Conservation (phyloP, 2,329 filamentous ascomycete species). For the Fusarium penzigii region DNA sequence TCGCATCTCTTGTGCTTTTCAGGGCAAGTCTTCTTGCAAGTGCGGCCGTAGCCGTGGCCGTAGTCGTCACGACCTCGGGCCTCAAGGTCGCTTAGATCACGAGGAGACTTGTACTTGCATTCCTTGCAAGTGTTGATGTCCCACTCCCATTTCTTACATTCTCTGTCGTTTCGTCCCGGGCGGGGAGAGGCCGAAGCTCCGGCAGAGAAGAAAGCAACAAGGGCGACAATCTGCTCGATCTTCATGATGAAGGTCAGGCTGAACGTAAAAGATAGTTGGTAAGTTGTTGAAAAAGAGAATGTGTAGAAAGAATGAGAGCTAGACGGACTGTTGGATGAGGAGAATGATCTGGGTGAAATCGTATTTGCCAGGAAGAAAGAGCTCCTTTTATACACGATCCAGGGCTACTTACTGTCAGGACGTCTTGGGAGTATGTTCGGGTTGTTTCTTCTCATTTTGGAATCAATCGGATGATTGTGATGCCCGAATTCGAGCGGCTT, state of each 20-base stretch:
- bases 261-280: conserved; percentile 1
- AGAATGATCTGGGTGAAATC: neutral
- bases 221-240: conserved; percentile 13
- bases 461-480: no score
- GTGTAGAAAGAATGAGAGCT: conserved; percentile 4
- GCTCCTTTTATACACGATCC: conserved; percentile 11
- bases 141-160: conserved; percentile 17
- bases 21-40: conserved; percentile 21
- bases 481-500: neutral
- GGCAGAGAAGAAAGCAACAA: conserved; percentile 18
- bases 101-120: conserved; percentile 11
- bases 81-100: conserved; percentile 11
- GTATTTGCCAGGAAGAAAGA: neutral
- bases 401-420: neutral
- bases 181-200: conserved; percentile 15
- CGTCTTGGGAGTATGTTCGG: neutral
- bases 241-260: conserved; percentile 9
- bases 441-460: no score
- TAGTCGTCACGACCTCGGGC: conserved; percentile 8
- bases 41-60: conserved; percentile 3
- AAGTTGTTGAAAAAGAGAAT: conserved; percentile 8
- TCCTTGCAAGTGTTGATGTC: conserved; percentile 9
- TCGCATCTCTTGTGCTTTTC: conserved; percentile 19
- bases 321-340: conserved; percentile 11
- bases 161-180: neutral